Conservation (phyloP, 768 basidiomycete species). For the Clavulina sp. region DNA sequence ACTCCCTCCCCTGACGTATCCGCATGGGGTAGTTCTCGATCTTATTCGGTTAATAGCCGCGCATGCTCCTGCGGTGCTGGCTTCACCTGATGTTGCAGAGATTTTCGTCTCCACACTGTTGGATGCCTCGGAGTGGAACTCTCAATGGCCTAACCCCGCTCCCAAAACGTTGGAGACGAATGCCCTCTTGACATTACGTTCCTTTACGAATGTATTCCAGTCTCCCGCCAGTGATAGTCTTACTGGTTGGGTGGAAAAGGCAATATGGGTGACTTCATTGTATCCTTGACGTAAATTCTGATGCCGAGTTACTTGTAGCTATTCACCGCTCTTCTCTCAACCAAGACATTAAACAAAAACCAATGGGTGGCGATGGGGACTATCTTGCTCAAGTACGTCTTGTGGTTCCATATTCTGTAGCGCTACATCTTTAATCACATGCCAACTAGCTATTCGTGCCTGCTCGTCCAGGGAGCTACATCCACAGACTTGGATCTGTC, state of each 20-base stretch:
- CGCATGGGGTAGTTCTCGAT: slow-evolving; percentile 49
- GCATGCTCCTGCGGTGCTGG: slow-evolving; percentile 38
- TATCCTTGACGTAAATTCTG: not conserved
- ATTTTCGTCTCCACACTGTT: slow-evolving; percentile 46
- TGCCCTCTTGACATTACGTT: slow-evolving; percentile 58
- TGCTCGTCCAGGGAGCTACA: no score
- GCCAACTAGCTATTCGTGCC: no score
- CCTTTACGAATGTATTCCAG: slow-evolving; percentile 62
- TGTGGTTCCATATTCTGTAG: not conserved
- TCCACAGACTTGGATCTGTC: no score
- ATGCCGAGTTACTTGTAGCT: slow-evolving; percentile 28
- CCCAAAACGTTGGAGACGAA: slow-evolving; percentile 72
- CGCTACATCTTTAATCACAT: no score
- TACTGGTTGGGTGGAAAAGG: slow-evolving; percentile 32
- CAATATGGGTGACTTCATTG: slow-evolving; percentile 24
- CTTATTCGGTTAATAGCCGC: slow-evolving; percentile 59
- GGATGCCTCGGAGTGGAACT: slow-evolving; percentile 44
- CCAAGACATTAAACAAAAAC: slow-evolving; percentile 39
- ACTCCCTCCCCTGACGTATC: not conserved
- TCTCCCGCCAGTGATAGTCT: slow-evolving; percentile 15
- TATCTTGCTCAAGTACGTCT: slow-evolving; percentile 69
- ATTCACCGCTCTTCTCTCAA: slow-evolving; percentile 33
- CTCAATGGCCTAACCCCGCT: slow-evolving; percentile 35
- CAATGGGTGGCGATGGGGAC: slow-evolving; percentile 69
- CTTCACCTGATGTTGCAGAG: slow-evolving; percentile 26